A percentile compares a stretch with the other conserved stretches of the same genome.
These are phyloP conservation scores for Aspergillus cejpii DNA, from an alignment of 2,329 filamentous ascomycete genomes.

Conservation along the genomic window DNA sequence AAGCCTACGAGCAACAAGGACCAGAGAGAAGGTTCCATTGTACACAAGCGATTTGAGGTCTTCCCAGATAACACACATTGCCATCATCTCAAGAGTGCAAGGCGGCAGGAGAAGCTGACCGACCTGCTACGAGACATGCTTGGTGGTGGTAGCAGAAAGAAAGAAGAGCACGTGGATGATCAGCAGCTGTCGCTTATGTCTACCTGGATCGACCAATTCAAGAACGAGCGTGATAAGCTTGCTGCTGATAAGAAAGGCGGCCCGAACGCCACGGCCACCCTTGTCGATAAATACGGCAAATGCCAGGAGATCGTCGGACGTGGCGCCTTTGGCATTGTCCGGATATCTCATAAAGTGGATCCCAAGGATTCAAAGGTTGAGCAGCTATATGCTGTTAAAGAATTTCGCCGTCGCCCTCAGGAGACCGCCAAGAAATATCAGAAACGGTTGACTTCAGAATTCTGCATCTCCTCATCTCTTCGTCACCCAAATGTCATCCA, in stretches of 20 bases:
- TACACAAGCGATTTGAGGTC: conserved; percentile 50
- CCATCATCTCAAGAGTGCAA: conserved; percentile 81
- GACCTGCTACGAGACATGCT: conserved; percentile 86
- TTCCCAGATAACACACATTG: conserved; percentile 66
- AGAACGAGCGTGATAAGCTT: conserved; percentile 72
- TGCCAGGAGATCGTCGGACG: conserved; percentile 95
- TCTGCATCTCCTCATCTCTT: conserved; percentile 95
- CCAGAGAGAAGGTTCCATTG: conserved; percentile 28
- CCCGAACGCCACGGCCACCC: conserved; percentile 64
- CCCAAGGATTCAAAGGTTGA: conserved; percentile 69
- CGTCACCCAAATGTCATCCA: conserved; percentile 98
- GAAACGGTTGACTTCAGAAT: conserved; percentile 93
- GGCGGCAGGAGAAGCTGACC: conserved; percentile 87
- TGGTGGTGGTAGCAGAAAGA: conserved; percentile 66
- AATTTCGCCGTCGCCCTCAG: conserved; percentile 88
- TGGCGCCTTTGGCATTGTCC: conserved; percentile 92
- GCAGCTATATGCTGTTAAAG: conserved; percentile 94
- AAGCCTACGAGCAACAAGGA: conserved; percentile 27
- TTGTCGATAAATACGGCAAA: conserved; percentile 96
- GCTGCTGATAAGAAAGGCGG: conserved; percentile 70
- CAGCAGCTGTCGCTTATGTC: conserved; percentile 90
- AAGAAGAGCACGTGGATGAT: conserved; percentile 52
- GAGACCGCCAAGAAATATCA: conserved; percentile 97
- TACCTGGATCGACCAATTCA: conserved; percentile 90
- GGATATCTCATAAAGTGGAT: conserved; percentile 92